A percentile compares a stretch with the other conserved stretches of the same genome.
These are phyloP conservation scores for Agastache rugosa DNA, from an alignment of 257 asterid genomes.

Conservation along the genomic window DNA sequence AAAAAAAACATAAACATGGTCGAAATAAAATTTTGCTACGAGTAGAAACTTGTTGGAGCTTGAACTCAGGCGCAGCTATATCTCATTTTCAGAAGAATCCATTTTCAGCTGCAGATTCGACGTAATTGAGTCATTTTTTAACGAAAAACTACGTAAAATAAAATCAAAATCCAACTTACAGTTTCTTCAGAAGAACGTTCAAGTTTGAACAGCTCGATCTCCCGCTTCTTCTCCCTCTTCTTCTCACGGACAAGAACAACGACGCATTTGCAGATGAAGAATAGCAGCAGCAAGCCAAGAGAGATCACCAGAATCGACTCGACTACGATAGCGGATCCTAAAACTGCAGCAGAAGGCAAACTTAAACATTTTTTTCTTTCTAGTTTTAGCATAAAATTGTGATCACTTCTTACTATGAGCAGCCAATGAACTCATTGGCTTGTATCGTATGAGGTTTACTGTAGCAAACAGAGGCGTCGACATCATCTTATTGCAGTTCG, in stretches of 20 bases:
- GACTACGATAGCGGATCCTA: conserved; percentile 70
- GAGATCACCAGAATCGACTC: conserved; percentile 59
- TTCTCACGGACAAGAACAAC: conserved; percentile 61
- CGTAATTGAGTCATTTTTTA: no score
- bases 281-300: conserved; percentile 65
- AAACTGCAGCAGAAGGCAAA: not conserved
- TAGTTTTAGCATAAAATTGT: not conserved
- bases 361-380: not conserved
- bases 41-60: no score
- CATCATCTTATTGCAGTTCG: conserved; percentile 62
- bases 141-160: not conserved
- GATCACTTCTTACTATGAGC: conserved; percentile 64
- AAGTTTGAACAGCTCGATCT: conserved; percentile 51
- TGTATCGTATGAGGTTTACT: conserved; percentile 53
- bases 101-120: not conserved
- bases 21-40: no score
- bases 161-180: conserved; percentile 41
- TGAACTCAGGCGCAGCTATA: no score
- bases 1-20: no score
- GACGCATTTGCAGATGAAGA: conserved; percentile 72
- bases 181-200: conserved; percentile 36
- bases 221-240: conserved; percentile 43
- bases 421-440: conserved; percentile 69
- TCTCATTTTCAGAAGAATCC: not conserved
- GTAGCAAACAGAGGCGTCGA: conserved; percentile 60